Evolutionary conservation across 2,329 filamentous ascomycete species (phyloP).

Genomic region (Fusarium nodosum): DNA sequence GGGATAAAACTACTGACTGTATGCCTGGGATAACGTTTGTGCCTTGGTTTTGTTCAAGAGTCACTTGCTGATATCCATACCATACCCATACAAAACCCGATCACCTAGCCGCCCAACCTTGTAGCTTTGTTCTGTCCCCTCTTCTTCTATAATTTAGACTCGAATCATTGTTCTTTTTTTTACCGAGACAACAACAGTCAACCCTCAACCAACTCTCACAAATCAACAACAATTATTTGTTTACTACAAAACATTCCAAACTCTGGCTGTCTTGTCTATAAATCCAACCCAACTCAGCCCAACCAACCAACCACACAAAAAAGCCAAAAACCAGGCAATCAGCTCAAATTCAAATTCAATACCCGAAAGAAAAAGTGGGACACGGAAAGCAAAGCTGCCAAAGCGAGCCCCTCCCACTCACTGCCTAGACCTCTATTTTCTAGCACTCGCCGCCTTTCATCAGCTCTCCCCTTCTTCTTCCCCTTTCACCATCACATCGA

Average conservation of each 20-base stretch:
- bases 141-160: slow-evolving; percentile 11
- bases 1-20: slow-evolving; percentile 12
- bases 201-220: slow-evolving; percentile 3
- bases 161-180: slow-evolving; percentile 1
- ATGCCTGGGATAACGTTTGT: slow-evolving; percentile 18
- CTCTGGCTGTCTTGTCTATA: slow-evolving; percentile 10
- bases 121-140: slow-evolving; percentile 11
- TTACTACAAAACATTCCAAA: slow-evolving; percentile 3
- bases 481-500: slow-evolving; percentile 27
- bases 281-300: slow-evolving; percentile 15
- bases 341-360: slow-evolving; percentile 29
- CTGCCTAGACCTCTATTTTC: slow-evolving; percentile 34
- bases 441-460: slow-evolving; percentile 28
- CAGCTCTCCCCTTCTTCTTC: slow-evolving; percentile 18
- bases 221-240: neutral
- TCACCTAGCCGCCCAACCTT: slow-evolving; percentile 3
- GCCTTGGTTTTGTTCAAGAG: slow-evolving; percentile 30
- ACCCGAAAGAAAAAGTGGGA: slow-evolving; percentile 38
- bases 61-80: slow-evolving; percentile 18
- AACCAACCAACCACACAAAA: slow-evolving; percentile 10
- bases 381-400: slow-evolving; percentile 10
- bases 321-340: slow-evolving; percentile 19
- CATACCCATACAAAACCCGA: slow-evolving; percentile 33
- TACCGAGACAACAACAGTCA: neutral
- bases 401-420: slow-evolving; percentile 30